Evolutionary conservation across 805 yeast genomes (phyloP), one percentile per base, ranked within the genome.

Genomic region (Isabelozyma gotoi): DNA sequence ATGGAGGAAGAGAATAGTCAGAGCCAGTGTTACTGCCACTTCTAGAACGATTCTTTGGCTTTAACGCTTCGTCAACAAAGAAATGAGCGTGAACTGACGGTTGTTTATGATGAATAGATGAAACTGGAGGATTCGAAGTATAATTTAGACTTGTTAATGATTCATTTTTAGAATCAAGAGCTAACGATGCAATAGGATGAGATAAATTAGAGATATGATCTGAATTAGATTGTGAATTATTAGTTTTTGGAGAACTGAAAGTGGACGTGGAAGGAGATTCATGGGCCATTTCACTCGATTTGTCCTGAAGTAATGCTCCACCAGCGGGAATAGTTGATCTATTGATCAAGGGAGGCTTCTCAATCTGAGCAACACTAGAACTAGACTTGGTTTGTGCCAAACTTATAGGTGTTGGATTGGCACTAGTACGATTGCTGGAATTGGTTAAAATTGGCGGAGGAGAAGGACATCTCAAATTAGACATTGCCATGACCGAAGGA

Each of bases 41-140:
- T 42, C 76, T 57, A 2, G 74, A 67, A 33, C 74, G 44, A 41
- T 49, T 62, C 21, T 37, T 48, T 5, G 64, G 82, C 55, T 79
- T 83, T n/a, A 80, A 58, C 1, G 84, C 73, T 44, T 85, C 91
- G 47, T 82, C 86, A 7, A 81, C 82, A 51, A 76, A 77, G 58
- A 87, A 87, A 63, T 86, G 96, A 0, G 94, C 90, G 63, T 87
- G 96, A 48, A 84, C 83, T 0, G 87, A 77, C 14, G 85, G 75
- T 16, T 76, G 58, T 59, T 80, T 77, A 51, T 78, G 77, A 55
- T 78, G 85, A 2, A 49, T 38, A 29, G 56, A 50, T 7, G 56
- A 59, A 11, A 41, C 51, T 4, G 76, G 74, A 3, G 73, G 71
- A 31, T 53, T 53, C 24, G 47, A 33, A 2, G 56, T 43, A 44